Evolutionary conservation across 2,329 filamentous ascomycete species (phyloP).

Genomic region (Sclerotinia subarctica): DNA sequence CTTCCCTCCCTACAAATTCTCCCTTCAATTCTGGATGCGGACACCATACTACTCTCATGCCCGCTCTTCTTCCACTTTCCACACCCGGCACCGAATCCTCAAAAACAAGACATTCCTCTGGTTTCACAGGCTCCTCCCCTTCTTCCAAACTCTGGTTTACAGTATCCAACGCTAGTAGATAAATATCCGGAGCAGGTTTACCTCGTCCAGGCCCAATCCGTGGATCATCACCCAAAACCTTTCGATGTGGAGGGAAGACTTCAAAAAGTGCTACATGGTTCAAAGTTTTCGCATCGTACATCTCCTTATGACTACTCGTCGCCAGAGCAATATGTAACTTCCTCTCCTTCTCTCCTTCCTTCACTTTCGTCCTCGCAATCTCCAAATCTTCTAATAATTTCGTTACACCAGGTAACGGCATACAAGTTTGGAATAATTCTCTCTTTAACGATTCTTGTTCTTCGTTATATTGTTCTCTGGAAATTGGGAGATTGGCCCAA

Average conservation of each 20-base stretch:
- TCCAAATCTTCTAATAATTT: conserved; percentile 61
- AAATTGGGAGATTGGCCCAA: conserved; percentile 84
- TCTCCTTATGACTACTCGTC: conserved; percentile 59
- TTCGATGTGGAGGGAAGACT: conserved; percentile 65
- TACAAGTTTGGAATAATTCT: conserved; percentile 68
- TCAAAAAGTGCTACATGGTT: conserved; percentile 57
- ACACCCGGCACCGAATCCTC: conserved; percentile 94
- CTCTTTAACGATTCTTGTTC: conserved; percentile 63
- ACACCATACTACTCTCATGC: conserved; percentile 92
- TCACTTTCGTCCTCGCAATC: conserved; percentile 27
- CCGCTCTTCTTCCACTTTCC: conserved; percentile 83
- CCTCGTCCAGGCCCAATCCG: conserved; percentile 77
- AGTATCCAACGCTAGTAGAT: conserved; percentile 76
- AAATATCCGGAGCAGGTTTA: conserved; percentile 94
- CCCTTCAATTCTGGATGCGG: conserved; percentile 76
- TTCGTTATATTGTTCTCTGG: conserved; percentile 61
- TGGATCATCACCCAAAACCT: conserved; percentile 80
- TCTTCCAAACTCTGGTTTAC: conserved; percentile 72
- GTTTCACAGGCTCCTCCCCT: conserved; percentile 63
- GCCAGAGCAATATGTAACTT: conserved; percentile 73
- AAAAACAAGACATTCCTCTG: conserved; percentile 91
- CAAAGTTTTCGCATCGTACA: conserved; percentile 39
- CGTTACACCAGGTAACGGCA: conserved; percentile 74
- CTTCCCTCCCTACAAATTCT: conserved; percentile 74
- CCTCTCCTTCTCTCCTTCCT: conserved; percentile 40